A percentile compares a stretch with the other conserved stretches of the same genome.
These are phyloP conservation scores for Colletotrichum musicola DNA, from an alignment of 2,329 filamentous ascomycete genomes.

Conservation along the genomic window DNA sequence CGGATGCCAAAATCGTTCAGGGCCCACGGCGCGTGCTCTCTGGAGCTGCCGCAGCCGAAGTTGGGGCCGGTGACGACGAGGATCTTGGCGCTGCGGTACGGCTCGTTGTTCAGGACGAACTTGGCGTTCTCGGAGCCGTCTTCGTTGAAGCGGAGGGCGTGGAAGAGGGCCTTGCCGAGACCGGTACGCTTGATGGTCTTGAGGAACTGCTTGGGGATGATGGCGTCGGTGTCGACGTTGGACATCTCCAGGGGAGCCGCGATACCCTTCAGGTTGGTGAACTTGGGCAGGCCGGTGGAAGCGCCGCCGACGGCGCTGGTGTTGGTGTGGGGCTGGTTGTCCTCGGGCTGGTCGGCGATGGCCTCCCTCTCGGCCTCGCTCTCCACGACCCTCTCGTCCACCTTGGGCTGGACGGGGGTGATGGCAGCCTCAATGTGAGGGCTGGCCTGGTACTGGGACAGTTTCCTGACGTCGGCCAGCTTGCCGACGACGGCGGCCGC, in stretches of 20 bases:
- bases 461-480: slow-evolving; percentile 89
- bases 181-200: slow-evolving; percentile 99
- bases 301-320: slow-evolving; percentile 48
- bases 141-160: slow-evolving; percentile 81
- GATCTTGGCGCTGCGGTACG: slow-evolving; percentile 87
- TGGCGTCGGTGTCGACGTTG: slow-evolving; percentile 98
- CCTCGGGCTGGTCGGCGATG: slow-evolving; percentile 71
- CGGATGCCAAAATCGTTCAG: slow-evolving; percentile 96
- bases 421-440: slow-evolving; percentile 70
- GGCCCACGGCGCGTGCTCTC: slow-evolving; percentile 98
- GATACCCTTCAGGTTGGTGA: slow-evolving; percentile 85
- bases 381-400: slow-evolving; percentile 65
- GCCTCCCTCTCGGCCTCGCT: slow-evolving; percentile 66
- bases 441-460: slow-evolving; percentile 68
- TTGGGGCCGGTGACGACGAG: slow-evolving; percentile 92
- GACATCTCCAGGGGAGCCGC: slow-evolving; percentile 88
- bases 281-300: slow-evolving; percentile 79
- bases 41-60: slow-evolving; percentile 93
- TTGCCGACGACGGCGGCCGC: slow-evolving; percentile 91
- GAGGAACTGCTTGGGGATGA: slow-evolving; percentile 99
- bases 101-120: slow-evolving; percentile 92
- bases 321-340: slow-evolving; percentile 73
- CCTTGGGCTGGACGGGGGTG: slow-evolving; percentile 58
- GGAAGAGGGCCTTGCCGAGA: slow-evolving; percentile 88
- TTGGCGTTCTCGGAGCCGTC: slow-evolving; percentile 81